Evolutionary conservation across 805 yeast species (phyloP).

Genomic region (Saturnispora zaruensis): DNA sequence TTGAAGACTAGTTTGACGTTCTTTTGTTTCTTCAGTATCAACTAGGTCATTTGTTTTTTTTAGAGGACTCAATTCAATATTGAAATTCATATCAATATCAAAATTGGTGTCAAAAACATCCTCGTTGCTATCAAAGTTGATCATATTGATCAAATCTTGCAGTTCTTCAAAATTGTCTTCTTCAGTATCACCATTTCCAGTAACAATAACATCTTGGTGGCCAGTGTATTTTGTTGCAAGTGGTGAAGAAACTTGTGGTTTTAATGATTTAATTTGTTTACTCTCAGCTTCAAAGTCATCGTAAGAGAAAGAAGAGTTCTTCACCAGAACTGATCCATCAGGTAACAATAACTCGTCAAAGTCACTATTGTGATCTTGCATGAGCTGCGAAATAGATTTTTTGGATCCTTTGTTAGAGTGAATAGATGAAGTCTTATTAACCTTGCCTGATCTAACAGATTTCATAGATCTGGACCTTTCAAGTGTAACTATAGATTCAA

Average conservation of each 20-base stretch:
- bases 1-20: not conserved
- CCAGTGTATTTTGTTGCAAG: not conserved
- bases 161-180: conserved; percentile 20
- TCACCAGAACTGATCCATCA: conserved; percentile 42
- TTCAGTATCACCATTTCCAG: not conserved
- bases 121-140: conserved; percentile 23
- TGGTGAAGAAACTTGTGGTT: conserved; percentile 6
- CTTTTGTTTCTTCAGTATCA: not conserved
- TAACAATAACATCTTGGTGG: not conserved
- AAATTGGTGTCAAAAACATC: conserved; percentile 21
- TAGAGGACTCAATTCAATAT: conserved; percentile 9
- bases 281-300: conserved; percentile 1
- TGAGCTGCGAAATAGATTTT: conserved; percentile 22
- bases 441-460: conserved; percentile 32
- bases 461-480: conserved; percentile 57
- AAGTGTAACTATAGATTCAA: conserved; percentile 62
- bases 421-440: conserved; percentile 7
- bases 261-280: conserved; percentile 13
- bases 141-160: conserved; percentile 24
- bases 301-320: conserved; percentile 12
- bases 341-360: conserved; percentile 18
- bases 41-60: not conserved
- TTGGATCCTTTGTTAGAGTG: conserved; percentile 8
- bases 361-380: conserved; percentile 15
- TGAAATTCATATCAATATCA: conserved; percentile 14